Evolutionary conservation across 768 basidiomycete species (phyloP).

Genomic region (Termitomyces sp.): DNA sequence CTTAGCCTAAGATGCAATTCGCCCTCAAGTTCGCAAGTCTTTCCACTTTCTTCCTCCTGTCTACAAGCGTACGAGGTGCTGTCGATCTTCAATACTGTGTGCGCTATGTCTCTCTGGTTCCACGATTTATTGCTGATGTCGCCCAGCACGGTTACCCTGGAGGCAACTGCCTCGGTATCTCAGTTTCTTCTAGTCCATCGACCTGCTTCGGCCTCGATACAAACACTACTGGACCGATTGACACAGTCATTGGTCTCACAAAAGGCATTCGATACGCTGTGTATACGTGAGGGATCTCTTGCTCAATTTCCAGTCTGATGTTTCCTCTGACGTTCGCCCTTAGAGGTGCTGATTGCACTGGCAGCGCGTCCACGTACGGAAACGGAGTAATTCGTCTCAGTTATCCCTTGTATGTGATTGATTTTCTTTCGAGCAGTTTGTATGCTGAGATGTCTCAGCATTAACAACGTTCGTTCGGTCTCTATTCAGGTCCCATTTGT

Average conservation of each 20-base stretch:
- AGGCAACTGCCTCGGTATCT: conserved; percentile 1
- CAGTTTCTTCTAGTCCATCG: conserved; percentile 3
- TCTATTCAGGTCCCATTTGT: conserved; percentile 4
- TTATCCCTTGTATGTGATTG: not conserved
- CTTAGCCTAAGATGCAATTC: not conserved
- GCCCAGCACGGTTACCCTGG: not conserved
- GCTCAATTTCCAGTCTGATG: not conserved
- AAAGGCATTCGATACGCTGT: not conserved
- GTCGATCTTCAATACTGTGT: conserved; percentile 3
- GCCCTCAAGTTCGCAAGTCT: not conserved
- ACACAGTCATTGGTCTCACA: not conserved
- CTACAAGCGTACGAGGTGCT: not conserved
- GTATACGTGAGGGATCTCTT: not conserved
- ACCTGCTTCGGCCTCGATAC: conserved; percentile 1
- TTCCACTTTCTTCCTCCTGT: not conserved
- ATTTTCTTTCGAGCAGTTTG: not conserved
- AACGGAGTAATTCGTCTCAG: not conserved
- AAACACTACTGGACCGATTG: not conserved
- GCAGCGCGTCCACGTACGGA: not conserved
- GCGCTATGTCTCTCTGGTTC: not conserved
- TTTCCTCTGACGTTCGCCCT: not conserved
- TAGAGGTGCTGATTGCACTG: conserved; percentile 1
- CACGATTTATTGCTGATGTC: not conserved
- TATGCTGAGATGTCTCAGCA: not conserved
- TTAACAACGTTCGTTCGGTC: conserved; percentile 6